phyloP scores from a whole-genome alignment of 257 asterid genomes.

The Perilla frutescens region DNA sequence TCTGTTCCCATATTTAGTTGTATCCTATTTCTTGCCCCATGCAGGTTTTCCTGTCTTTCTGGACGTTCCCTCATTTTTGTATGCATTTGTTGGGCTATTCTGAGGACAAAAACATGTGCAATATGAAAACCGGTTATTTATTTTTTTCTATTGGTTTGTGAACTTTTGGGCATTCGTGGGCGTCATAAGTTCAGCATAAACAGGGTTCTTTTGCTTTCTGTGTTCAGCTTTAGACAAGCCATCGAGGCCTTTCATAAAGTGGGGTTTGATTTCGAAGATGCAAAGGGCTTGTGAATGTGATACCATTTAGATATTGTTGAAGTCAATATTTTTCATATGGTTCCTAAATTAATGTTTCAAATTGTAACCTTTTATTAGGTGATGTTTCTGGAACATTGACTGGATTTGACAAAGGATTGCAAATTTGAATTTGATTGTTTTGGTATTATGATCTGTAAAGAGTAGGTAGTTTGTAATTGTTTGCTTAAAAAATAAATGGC shows the following conservation, averaged over 20 bases:
- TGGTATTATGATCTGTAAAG: background rate
- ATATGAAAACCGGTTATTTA: background rate
- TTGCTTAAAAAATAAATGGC: slow-evolving; percentile 11
- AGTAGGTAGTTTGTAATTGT: background rate
- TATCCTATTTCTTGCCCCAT: slow-evolving; percentile 21
- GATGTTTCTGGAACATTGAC: background rate
- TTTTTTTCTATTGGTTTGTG: slow-evolving; percentile 8
- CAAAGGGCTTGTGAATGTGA: slow-evolving; percentile 18
- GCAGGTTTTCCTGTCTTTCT: slow-evolving; percentile 22
- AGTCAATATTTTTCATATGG: background rate
- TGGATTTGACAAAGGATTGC: slow-evolving; percentile 12
- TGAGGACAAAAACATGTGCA: background rate
- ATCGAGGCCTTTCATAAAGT: slow-evolving; percentile 17
- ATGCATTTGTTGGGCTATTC: slow-evolving; percentile 2
- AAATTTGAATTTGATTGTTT: background rate
- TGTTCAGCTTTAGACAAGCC: background rate
- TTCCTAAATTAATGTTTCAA: background rate
- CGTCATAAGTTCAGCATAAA: slow-evolving; percentile 6
- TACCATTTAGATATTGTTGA: background rate
- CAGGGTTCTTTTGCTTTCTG: background rate
- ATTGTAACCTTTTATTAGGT: background rate
- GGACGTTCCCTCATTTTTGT: background rate
- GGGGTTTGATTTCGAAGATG: slow-evolving; percentile 13
- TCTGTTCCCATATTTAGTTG: slow-evolving; percentile 38
- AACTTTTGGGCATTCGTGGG: background rate